These are phyloP conservation scores for Hanseniaspora valbyensis DNA, from an alignment of 805 yeast genomes.

Conservation along the genomic window DNA sequence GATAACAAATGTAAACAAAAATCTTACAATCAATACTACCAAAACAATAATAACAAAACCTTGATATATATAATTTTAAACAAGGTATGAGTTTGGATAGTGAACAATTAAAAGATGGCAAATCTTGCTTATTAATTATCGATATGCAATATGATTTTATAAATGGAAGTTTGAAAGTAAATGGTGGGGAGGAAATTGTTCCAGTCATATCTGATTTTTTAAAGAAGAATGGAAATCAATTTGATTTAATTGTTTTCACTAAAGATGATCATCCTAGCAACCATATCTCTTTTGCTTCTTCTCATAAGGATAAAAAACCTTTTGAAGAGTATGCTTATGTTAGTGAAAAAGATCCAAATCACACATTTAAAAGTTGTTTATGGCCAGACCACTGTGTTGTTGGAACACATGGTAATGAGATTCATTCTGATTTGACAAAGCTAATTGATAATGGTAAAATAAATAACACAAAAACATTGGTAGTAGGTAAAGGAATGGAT, in stretches of 20 bases:
- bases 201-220: constrained; percentile 41
- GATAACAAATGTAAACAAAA: no score
- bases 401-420: constrained; percentile 51
- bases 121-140: constrained; percentile 55
- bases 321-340: constrained; percentile 49
- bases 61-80: no score
- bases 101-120: constrained; percentile 8
- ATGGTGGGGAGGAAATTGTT: constrained; percentile 49
- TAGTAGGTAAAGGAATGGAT: constrained; percentile 61
- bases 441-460: not conserved
- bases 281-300: constrained; percentile 75
- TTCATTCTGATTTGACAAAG: constrained; percentile 41
- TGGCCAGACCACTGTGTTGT: constrained; percentile 95
- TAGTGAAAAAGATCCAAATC: constrained; percentile 23
- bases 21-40: no score
- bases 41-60: no score
- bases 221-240: constrained; percentile 33
- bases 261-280: constrained; percentile 80
- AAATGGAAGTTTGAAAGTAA: constrained; percentile 64
- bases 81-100: not conserved
- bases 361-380: constrained; percentile 29
- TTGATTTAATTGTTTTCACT: constrained; percentile 60
- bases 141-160: constrained; percentile 84
- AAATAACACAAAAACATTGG: constrained; percentile 22
- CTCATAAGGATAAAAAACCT: constrained; percentile 41